Conservation (phyloP, 768 basidiomycete genomes). For the Hygrocybe coccinea region DNA sequence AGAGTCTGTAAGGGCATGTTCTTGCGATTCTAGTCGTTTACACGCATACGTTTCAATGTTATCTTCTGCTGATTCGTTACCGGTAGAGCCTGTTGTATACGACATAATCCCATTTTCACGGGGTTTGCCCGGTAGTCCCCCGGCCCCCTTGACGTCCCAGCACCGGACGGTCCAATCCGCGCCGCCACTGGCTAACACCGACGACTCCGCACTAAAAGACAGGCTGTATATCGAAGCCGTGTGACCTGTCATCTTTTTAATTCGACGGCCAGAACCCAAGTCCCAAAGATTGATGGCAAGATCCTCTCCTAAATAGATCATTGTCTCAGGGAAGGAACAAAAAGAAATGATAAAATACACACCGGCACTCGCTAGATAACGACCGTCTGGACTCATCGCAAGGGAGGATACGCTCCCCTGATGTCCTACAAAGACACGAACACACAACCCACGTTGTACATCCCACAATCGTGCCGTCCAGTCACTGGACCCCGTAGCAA, state of each 20-base stretch:
- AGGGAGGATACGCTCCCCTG: slow-evolving; percentile 82
- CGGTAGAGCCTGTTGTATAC: slow-evolving; percentile 23
- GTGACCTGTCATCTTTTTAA: slow-evolving; percentile 97
- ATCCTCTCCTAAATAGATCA: slow-evolving; percentile 62
- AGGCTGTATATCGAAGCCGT: slow-evolving; percentile 84
- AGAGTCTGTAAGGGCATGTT: slow-evolving; percentile 6
- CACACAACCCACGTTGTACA: slow-evolving; percentile 89
- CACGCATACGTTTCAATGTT: slow-evolving; percentile 65
- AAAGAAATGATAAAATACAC: slow-evolving; percentile 10
- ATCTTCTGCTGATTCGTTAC: slow-evolving; percentile 43
- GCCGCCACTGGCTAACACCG: slow-evolving; percentile 83
- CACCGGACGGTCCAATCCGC: slow-evolving; percentile 97
- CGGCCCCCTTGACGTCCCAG: slow-evolving; percentile 88
- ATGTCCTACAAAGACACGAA: slow-evolving; percentile 94
- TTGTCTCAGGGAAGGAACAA: background rate
- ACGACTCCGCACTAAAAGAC: slow-evolving; percentile 88
- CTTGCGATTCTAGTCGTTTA: background rate
- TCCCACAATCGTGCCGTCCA: slow-evolving; percentile 97
- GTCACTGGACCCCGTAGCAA: slow-evolving; percentile 95
- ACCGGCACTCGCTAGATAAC: slow-evolving; percentile 90
- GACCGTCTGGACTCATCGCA: slow-evolving; percentile 90
- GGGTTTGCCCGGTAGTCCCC: slow-evolving; percentile 51
- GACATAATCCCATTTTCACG: slow-evolving; percentile 12
- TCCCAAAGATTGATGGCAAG: slow-evolving; percentile 96
- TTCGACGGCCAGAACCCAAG: slow-evolving; percentile 84